phyloP scores from a whole-genome alignment of 495 filamentous ascomycete species.

The Staphylotrichum longicolle region DNA sequence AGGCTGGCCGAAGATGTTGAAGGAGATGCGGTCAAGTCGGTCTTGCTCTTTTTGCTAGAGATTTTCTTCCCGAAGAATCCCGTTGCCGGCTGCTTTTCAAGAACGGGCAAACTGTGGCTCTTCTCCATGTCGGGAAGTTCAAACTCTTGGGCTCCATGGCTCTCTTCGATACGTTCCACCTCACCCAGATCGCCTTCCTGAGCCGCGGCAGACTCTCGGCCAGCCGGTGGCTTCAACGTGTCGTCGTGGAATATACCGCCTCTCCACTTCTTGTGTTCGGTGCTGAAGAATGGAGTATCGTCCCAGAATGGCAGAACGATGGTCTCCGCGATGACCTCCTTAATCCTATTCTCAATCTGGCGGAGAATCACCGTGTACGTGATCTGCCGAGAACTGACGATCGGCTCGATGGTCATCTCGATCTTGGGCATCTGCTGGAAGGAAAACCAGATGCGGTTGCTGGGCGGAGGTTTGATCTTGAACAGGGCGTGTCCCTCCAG shows the following conservation, averaged over 20 bases:
- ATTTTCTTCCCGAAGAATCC: constrained; percentile 44
- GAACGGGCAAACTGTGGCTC: constrained; percentile 53
- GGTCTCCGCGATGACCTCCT: constrained; percentile 89
- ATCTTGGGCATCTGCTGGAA: constrained; percentile 91
- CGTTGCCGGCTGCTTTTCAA: constrained; percentile 35
- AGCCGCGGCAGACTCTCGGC: constrained; percentile 50
- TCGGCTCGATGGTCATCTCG: constrained; percentile 87
- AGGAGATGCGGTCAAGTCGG: constrained; percentile 24
- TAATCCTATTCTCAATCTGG: constrained; percentile 89
- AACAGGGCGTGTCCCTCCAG: constrained; percentile 81
- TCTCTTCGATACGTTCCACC: constrained; percentile 42
- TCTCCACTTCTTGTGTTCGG: constrained; percentile 68
- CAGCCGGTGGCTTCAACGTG: constrained; percentile 33
- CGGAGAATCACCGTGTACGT: constrained; percentile 88
- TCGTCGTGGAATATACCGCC: constrained; percentile 83
- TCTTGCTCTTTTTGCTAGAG: constrained; percentile 37
- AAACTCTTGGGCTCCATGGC: constrained; percentile 25
- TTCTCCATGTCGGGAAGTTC: constrained; percentile 55
- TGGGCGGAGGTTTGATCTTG: constrained; percentile 90
- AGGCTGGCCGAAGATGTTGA: constrained; percentile 42
- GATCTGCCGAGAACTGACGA: constrained; percentile 92
- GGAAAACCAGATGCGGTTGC: constrained; percentile 90
- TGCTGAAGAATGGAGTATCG: constrained; percentile 85
- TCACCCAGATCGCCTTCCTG: constrained; percentile 58
- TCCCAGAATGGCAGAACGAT: constrained; percentile 96